Evolutionary conservation across 352 stramenopile genomes (phyloP), one percentile per base, ranked within the genome.

Genomic region (Pythium folliculosum): DNA sequence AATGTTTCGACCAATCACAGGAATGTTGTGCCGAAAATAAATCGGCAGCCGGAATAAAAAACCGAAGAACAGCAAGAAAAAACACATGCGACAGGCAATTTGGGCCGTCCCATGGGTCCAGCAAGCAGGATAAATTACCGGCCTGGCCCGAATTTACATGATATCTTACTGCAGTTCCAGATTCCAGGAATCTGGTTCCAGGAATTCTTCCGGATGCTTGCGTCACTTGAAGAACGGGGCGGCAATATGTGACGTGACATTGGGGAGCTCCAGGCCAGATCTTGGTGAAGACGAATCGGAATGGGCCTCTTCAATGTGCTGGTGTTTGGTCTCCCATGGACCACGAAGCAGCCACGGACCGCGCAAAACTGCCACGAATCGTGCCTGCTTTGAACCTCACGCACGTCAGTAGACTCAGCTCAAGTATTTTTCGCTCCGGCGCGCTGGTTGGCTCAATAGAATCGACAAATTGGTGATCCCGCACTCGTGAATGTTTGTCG

Each of bases 101-200:
- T 51, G 49, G 17, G 50, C 40, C 40, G 23, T 67, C 50, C 49
- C 49, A 67, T n/a, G 22, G 17, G 25, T 37, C 22, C 53, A 43
- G 19, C 2, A 35, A 13, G 51, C 22, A 13, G n/a, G 7, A 63
- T 70, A 70, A 60, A 64, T 61, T 70, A 70, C 63, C 25, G 35
- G 27, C 44, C 51, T 21, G 27, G 21, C 17, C 14, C 30, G 32
- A 35, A 30, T 35, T 17, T 48, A 30, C n/a, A 4, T 19, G 53
- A 69, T 69, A 69, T 69, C 63, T 69, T 63, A 49, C 55, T 38
- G 44, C n/a, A 69, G n/a, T 63, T 65, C 55, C 55, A 70, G 63
- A 65, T 69, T 65, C 45, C 55, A 59, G 52, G 44, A 30, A 65
- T 67, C 61, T 67, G 55, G 54, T 67, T 67, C 61, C 49, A 67